Evolutionary conservation across 2,329 filamentous ascomycete species (phyloP).

Genomic region (Verruconis gallopava): DNA sequence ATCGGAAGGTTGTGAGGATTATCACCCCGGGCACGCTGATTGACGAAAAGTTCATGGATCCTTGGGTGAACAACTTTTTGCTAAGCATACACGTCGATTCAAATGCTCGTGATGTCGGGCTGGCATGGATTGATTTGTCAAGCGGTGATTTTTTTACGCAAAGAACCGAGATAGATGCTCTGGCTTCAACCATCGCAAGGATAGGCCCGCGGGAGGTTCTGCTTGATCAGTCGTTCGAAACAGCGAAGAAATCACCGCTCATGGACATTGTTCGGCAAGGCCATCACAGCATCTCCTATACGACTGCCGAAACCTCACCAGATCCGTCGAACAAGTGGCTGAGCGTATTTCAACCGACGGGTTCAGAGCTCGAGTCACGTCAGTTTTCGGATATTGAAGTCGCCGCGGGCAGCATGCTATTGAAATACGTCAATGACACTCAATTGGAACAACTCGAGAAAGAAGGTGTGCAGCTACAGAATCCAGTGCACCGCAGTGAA

Average conservation of each 20-base stretch:
- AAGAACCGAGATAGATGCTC: slow-evolving; percentile 50
- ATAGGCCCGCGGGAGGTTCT: slow-evolving; percentile 78
- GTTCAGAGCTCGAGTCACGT: slow-evolving; percentile 39
- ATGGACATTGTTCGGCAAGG: slow-evolving; percentile 61
- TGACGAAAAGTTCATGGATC: slow-evolving; percentile 94
- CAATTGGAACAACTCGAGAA: slow-evolving; percentile 70
- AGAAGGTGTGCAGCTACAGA: slow-evolving; percentile 66
- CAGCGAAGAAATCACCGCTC: slow-evolving; percentile 45
- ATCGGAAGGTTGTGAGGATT: slow-evolving; percentile 72
- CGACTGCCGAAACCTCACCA: slow-evolving; percentile 34
- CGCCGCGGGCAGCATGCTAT: slow-evolving; percentile 62
- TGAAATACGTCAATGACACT: slow-evolving; percentile 67
- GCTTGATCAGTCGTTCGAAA: slow-evolving; percentile 44
- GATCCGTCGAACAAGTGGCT: slow-evolving; percentile 52
- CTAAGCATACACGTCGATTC: slow-evolving; percentile 57
- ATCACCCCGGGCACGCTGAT: slow-evolving; percentile 92
- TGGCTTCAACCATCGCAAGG: slow-evolving; percentile 71
- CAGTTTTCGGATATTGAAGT: slow-evolving; percentile 58
- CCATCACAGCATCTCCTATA: slow-evolving; percentile 62
- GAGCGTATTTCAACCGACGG: slow-evolving; percentile 61
- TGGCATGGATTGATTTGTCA: slow-evolving; percentile 91
- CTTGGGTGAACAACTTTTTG: slow-evolving; percentile 85
- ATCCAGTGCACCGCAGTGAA: slow-evolving; percentile 60
- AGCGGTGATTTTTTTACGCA: slow-evolving; percentile 93
- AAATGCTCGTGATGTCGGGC: slow-evolving; percentile 34